These are phyloP conservation scores for Kernera saxatilis DNA, from an alignment of 345 rosid species.

Conservation along the genomic window DNA sequence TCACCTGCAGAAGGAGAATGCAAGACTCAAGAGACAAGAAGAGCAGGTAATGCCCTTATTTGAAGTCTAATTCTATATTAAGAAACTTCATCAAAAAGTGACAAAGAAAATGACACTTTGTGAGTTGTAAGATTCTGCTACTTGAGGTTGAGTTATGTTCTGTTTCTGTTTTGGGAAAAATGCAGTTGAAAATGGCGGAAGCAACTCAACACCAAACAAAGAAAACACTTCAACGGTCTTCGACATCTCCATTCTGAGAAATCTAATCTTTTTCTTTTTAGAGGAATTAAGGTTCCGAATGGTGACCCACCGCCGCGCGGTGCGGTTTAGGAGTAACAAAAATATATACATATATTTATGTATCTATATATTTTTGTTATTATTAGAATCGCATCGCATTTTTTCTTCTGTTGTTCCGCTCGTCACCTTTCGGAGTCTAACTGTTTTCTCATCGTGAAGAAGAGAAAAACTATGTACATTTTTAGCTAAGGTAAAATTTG, in stretches of 20 bases:
- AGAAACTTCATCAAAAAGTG: neutral
- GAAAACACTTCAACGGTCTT: slow-evolving; percentile 47
- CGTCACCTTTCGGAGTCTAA: no score
- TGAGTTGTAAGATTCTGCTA: neutral
- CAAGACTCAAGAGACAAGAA: slow-evolving; percentile 49
- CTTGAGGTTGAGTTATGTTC: neutral
- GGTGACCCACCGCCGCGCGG: no score
- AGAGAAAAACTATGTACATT: slow-evolving; percentile 8
- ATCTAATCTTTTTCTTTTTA: no score
- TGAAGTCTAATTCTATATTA: neutral
- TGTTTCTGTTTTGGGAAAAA: slow-evolving; percentile 9
- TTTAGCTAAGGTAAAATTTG: slow-evolving; percentile 10
- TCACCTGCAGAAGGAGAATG: slow-evolving; percentile 51
- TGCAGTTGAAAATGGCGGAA: slow-evolving; percentile 42
- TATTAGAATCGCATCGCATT: no score
- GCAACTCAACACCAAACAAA: slow-evolving; percentile 40
- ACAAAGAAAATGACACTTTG: neutral
- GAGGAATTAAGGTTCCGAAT: no score
- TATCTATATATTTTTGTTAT: no score
- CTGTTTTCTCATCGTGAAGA: neutral
- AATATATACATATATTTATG: no score
- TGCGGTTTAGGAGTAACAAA: no score
- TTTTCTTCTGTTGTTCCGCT: no score
- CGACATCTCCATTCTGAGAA: slow-evolving; percentile 72
- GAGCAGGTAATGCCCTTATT: slow-evolving; percentile 45